Evolutionary conservation across 345 rosid genomes (phyloP).

Genomic region (Diplotaxis tenuifolia): DNA sequence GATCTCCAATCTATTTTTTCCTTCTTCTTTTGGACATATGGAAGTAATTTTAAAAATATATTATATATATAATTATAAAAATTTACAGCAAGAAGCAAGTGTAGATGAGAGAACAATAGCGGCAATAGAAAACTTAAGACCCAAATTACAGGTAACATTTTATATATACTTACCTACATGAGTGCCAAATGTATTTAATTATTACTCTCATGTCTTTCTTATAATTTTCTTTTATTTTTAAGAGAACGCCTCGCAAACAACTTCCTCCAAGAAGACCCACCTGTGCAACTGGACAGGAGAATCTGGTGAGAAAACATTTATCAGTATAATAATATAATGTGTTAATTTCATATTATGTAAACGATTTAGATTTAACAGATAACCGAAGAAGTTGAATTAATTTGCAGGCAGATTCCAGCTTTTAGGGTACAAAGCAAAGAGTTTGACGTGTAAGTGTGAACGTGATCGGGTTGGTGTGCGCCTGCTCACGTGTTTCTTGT

Average conservation of each 20-base stretch:
- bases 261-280: slow-evolving; percentile 73
- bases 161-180: neutral
- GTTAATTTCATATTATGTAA: neutral
- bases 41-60: no score
- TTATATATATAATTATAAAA: no score
- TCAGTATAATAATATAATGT: neutral
- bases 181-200: neutral
- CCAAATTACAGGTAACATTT: slow-evolving; percentile 60
- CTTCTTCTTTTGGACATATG: no score
- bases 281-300: slow-evolving; percentile 53
- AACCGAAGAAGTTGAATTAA: neutral
- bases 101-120: slow-evolving; percentile 45
- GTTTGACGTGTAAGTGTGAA: slow-evolving; percentile 13
- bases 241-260: slow-evolving; percentile 75
- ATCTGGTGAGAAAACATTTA: slow-evolving; percentile 34
- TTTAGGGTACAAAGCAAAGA: slow-evolving; percentile 10
- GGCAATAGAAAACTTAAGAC: slow-evolving; percentile 62
- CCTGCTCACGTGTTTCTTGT: slow-evolving; percentile 30
- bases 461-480: slow-evolving; percentile 27
- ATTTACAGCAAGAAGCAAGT: slow-evolving; percentile 67
- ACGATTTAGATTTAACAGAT: neutral
- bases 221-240: neutral
- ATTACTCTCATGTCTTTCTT: neutral
- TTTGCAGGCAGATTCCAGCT: slow-evolving; percentile 32
- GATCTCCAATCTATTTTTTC: neutral